Conservation (phyloP, 345 rosid species). For the Eucalyptus cloeziana region DNA sequence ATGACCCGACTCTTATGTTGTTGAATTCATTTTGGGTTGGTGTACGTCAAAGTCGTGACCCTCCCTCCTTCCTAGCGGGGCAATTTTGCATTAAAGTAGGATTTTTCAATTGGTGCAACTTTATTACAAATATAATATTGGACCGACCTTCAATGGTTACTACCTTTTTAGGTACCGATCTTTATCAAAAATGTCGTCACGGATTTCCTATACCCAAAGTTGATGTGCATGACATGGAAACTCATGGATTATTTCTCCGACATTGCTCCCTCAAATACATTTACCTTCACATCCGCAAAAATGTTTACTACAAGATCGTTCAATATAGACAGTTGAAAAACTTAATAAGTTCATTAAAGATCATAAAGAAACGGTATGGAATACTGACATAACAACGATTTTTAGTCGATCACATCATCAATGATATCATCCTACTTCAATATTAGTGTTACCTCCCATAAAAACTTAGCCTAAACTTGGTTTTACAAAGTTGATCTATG, state of each 20-base stretch:
- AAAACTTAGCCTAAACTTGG: background rate
- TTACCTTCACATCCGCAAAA: background rate
- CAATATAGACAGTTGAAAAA: background rate
- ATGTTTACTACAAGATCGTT: background rate
- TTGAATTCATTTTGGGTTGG: background rate
- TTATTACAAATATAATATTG: background rate
- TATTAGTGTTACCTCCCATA: background rate
- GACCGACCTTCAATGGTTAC: background rate
- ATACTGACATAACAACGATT: background rate
- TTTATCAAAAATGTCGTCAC: background rate
- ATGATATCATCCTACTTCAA: background rate
- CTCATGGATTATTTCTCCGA: background rate
- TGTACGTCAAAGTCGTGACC: background rate
- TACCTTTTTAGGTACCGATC: background rate
- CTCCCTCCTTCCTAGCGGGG: background rate
- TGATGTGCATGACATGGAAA: background rate
- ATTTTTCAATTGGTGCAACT: background rate
- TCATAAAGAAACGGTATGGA: background rate
- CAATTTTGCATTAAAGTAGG: background rate
- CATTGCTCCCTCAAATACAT: background rate
- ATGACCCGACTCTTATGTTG: background rate
- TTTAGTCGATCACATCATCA: background rate
- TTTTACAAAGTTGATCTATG: background rate
- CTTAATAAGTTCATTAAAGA: background rate
- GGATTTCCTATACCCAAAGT: background rate